These are phyloP conservation scores for Hyphopichia buzzinii DNA, from an alignment of 1,139 yeast genomes.

Conservation along the genomic window DNA sequence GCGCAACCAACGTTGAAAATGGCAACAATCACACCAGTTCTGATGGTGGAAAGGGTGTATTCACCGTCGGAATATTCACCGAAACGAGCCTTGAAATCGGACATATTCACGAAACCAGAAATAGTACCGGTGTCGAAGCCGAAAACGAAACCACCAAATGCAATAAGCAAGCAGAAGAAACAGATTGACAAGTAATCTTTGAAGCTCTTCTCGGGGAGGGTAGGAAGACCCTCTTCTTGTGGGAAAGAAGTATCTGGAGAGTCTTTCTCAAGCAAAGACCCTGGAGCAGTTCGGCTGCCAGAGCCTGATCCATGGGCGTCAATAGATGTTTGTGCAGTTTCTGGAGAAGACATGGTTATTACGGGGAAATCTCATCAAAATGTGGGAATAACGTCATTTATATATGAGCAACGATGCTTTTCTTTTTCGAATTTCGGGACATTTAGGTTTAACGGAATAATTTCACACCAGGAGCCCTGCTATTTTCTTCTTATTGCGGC, in stretches of 20 bases:
- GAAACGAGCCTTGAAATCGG: constrained; percentile 48
- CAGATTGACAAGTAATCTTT: constrained; percentile 32
- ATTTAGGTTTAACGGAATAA: too few species aligned
- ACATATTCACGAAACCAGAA: constrained; percentile 62
- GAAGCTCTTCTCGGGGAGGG: constrained; percentile 23
- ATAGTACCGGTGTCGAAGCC: constrained; percentile 75
- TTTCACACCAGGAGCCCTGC: too few species aligned
- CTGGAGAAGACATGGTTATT: too few species aligned
- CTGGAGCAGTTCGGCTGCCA: constrained; percentile 4
- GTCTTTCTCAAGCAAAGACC: constrained; percentile 2
- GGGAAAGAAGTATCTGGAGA: constrained; percentile 4
- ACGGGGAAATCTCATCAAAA: too few species aligned
- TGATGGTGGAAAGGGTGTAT: constrained; percentile 35
- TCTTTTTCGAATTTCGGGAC: too few species aligned
- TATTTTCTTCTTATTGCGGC: too few species aligned
- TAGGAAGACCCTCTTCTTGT: constrained; percentile 7
- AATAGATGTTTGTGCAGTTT: too few species aligned
- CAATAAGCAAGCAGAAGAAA: constrained; percentile 40
- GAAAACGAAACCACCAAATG: constrained; percentile 65
- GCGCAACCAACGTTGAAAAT: constrained; percentile 72
- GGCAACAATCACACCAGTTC: constrained; percentile 59
- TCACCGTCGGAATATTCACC: constrained; percentile 35
- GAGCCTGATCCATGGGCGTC: constrained; percentile 2
- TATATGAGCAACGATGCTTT: too few species aligned
- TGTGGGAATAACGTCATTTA: too few species aligned